Conservation (phyloP, 2,329 filamentous ascomycete species). For the Tolypocladium album region DNA sequence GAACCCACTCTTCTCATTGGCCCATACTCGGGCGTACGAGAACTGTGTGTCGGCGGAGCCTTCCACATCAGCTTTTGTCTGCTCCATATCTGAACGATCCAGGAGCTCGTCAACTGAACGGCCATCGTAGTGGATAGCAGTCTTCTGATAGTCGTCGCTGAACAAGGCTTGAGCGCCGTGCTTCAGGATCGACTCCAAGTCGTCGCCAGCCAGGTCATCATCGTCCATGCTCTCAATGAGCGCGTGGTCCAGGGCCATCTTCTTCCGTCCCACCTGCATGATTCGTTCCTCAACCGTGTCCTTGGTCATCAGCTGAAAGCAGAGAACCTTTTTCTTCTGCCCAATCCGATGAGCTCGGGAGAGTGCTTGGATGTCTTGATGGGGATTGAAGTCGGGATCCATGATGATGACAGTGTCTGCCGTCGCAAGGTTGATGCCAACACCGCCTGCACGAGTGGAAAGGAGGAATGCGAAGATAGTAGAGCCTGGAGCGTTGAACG, state of each 20-base stretch:
- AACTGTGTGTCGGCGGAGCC: constrained; percentile 67
- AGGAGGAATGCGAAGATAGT: constrained; percentile 81
- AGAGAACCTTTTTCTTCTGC: constrained; percentile 89
- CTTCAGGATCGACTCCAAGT: constrained; percentile 78
- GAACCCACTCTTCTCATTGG: constrained; percentile 62
- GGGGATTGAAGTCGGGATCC: constrained; percentile 94
- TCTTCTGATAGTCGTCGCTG: constrained; percentile 56
- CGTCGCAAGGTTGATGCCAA: constrained; percentile 94
- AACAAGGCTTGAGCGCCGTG: constrained; percentile 85
- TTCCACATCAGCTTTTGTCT: constrained; percentile 54
- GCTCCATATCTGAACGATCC: constrained; percentile 75
- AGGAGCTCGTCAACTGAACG: constrained; percentile 79
- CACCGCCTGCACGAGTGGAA: constrained; percentile 88
- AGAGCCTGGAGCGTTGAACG: constrained; percentile 80
- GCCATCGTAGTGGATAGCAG: constrained; percentile 72
- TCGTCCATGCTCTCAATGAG: constrained; percentile 86
- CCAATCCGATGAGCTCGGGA: constrained; percentile 93
- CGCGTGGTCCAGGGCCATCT: constrained; percentile 91
- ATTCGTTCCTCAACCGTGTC: constrained; percentile 90
- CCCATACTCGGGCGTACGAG: constrained; percentile 85
- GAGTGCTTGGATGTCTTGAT: constrained; percentile 93
- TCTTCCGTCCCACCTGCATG: constrained; percentile 88
- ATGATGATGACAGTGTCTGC: constrained; percentile 97
- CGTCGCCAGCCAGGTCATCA: constrained; percentile 66
- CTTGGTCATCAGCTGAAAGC: constrained; percentile 88